phyloP scores from a whole-genome alignment of 2,329 filamentous ascomycete species.

The Talaromyces sp. region DNA sequence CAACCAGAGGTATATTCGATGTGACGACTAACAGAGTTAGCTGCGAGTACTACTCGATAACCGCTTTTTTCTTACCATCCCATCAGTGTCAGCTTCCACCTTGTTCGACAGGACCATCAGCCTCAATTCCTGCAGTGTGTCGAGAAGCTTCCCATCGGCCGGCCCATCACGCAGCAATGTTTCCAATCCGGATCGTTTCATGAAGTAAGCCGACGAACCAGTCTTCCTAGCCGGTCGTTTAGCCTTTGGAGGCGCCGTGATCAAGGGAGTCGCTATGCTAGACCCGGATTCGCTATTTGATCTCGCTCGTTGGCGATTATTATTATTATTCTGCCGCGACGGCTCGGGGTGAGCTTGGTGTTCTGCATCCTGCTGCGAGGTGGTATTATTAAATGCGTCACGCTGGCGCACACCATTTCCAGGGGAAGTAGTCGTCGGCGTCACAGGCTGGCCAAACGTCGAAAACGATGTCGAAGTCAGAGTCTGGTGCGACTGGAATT shows the following conservation, averaged over 20 bases:
- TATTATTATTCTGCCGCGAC: constrained; percentile 1
- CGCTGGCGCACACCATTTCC: neutral
- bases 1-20: constrained; percentile 94
- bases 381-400: neutral
- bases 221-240: constrained; percentile 39
- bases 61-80: constrained; percentile 44
- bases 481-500: constrained; percentile 68
- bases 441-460: constrained; percentile 38
- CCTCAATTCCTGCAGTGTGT: constrained; percentile 41
- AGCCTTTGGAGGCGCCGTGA: constrained; percentile 49
- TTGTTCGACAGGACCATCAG: constrained; percentile 45
- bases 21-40: constrained; percentile 61
- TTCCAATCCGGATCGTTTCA: constrained; percentile 56
- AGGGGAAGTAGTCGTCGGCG: constrained; percentile 9
- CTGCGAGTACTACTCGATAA: too few species aligned
- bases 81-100: constrained; percentile 47
- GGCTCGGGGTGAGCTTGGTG: constrained; percentile 1
- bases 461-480: constrained; percentile 51
- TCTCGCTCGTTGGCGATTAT: constrained; percentile 48
- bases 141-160: constrained; percentile 55
- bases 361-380: neutral
- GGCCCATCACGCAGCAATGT: constrained; percentile 75
- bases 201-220: constrained; percentile 30
- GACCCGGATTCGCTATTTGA: constrained; percentile 53
- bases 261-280: constrained; percentile 2